These are phyloP conservation scores for Pyrenophora tritici-repentis DNA, from an alignment of 2,329 filamentous ascomycete genomes.

Conservation along the genomic window DNA sequence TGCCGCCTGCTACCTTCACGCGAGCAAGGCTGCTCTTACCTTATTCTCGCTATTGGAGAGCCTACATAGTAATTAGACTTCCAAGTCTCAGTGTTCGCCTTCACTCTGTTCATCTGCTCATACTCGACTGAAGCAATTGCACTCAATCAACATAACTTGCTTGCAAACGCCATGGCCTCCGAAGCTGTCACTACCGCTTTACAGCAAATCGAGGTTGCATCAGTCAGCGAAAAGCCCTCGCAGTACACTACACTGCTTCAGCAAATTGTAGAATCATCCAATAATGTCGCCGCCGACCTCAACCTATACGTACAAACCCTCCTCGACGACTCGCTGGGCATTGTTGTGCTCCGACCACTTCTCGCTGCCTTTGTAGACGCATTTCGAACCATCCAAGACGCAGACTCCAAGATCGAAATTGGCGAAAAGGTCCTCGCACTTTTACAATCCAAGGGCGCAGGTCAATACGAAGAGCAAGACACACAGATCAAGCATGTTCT, in stretches of 20 bases:
- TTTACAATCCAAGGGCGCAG: slow-evolving; percentile 69
- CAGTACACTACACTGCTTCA: slow-evolving; percentile 64
- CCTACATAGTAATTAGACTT: too few relatives aligned
- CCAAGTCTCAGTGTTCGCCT: too few relatives aligned
- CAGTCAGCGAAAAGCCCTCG: slow-evolving; percentile 57
- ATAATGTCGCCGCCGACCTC: slow-evolving; percentile 63
- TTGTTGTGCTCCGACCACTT: slow-evolving; percentile 75
- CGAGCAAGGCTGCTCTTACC: background rate
- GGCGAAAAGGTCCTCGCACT: slow-evolving; percentile 73
- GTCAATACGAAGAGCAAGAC: slow-evolving; percentile 80
- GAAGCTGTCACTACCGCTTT: slow-evolving; percentile 56
- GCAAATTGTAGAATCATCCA: slow-evolving; percentile 57
- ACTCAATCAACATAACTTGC: background rate
- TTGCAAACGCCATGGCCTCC: slow-evolving; percentile 52
- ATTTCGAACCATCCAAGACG: slow-evolving; percentile 64
- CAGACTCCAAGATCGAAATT: slow-evolving; percentile 74
- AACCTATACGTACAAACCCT: slow-evolving; percentile 70
- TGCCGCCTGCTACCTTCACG: slow-evolving; percentile 8
- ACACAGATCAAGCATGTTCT: slow-evolving; percentile 78
- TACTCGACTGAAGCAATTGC: background rate
- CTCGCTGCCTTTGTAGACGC: slow-evolving; percentile 68
- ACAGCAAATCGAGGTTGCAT: slow-evolving; percentile 55
- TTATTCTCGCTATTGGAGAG: background rate
- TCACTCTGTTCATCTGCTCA: background rate
- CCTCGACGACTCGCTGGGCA: slow-evolving; percentile 70